Percentiles rank a stretch among this genome's conserved stretches.
Evolutionary conservation across 2,329 filamentous ascomycete species (phyloP).

Genomic region (Colletotrichum chrysophilum): DNA sequence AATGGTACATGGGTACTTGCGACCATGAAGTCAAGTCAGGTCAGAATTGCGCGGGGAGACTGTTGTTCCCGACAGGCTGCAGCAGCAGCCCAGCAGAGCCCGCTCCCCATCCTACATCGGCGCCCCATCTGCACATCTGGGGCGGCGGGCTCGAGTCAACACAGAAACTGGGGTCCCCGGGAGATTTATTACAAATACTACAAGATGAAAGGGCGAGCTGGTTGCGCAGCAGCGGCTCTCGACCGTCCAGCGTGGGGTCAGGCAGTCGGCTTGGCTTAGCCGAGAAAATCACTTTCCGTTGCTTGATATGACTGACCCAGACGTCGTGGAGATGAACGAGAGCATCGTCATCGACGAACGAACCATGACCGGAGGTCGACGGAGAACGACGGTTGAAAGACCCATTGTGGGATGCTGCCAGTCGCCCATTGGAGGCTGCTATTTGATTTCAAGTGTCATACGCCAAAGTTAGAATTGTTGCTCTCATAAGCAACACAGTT

Average conservation of each 20-base stretch:
- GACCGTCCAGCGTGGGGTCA: neutral
- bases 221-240: neutral
- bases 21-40: neutral
- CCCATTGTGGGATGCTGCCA: neutral
- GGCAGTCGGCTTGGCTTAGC: neutral
- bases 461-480: neutral
- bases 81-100: neutral
- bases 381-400: neutral
- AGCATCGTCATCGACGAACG: neutral
- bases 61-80: neutral
- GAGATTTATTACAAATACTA: slow-evolving; percentile 17
- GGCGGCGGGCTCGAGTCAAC: neutral
- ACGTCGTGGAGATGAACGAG: neutral
- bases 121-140: neutral
- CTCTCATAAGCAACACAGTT: neutral
- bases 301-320: neutral
- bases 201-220: slow-evolving; percentile 1
- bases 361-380: neutral
- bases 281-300: neutral
- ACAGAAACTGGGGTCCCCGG: slow-evolving; percentile 6
- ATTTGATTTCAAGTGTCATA: neutral
- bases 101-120: neutral
- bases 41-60: neutral
- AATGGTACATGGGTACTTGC: neutral
- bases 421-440: neutral